Evolutionary conservation across 164 flowering plant genomes (phyloP).

Genomic region (Berberis vulgaris): DNA sequence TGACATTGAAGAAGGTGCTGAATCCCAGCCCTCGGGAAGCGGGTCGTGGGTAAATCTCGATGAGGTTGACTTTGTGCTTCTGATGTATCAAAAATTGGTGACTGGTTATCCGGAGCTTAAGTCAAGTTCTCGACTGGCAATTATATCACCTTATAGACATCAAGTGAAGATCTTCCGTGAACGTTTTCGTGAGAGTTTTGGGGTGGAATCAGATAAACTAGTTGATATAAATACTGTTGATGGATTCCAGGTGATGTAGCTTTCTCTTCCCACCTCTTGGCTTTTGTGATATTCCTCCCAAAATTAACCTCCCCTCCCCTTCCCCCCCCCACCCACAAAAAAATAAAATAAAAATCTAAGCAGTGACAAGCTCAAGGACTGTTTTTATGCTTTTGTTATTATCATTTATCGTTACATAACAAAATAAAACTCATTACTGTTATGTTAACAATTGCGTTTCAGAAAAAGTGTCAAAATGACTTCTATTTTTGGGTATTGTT

Average conservation of each 20-base stretch:
- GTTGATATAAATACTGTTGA: conserved; percentile 90
- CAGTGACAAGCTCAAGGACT: too few species aligned
- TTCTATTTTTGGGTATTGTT: too few species aligned
- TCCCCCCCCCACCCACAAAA: too few species aligned
- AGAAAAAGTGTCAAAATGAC: too few species aligned
- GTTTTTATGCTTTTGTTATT: too few species aligned
- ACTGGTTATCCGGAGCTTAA: conserved; percentile 58
- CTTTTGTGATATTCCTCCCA: too few species aligned
- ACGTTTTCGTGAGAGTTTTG: conserved; percentile 51
- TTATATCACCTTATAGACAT: conserved; percentile 76
- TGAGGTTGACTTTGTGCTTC: conserved; percentile 77
- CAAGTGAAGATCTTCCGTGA: conserved; percentile 79
- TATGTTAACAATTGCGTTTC: too few species aligned
- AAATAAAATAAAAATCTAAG: too few species aligned
- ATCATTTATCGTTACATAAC: too few species aligned
- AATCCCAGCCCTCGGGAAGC: conserved; percentile 64
- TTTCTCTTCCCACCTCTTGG: neutral
- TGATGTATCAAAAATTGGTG: conserved; percentile 61
- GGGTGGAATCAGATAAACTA: conserved; percentile 51
- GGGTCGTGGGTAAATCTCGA: conserved; percentile 78
- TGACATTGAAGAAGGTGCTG: conserved; percentile 72
- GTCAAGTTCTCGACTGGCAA: conserved; percentile 71
- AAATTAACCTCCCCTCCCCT: too few species aligned
- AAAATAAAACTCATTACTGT: too few species aligned
- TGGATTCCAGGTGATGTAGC: conserved; percentile 72